phyloP scores from a whole-genome alignment of 129 eudicot species.

The Flaveria robusta region DNA sequence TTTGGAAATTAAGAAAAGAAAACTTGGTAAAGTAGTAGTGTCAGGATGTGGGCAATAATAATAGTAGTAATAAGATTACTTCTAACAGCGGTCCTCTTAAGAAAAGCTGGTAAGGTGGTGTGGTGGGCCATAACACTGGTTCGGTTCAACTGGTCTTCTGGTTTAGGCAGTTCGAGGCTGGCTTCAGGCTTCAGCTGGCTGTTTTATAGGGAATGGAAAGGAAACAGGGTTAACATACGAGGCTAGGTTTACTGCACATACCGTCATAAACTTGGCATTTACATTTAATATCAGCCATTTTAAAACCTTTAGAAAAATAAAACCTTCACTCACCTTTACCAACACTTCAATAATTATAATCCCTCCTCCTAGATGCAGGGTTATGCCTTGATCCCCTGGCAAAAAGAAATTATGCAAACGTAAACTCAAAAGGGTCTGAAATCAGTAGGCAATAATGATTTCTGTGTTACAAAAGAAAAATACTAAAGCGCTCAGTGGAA shows the following conservation, averaged over 20 bases:
- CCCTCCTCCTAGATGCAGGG: constrained; percentile 66
- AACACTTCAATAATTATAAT: constrained; percentile 64
- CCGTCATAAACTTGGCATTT: constrained; percentile 30
- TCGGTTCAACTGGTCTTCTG: constrained; percentile 93
- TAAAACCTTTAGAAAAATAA: constrained; percentile 16
- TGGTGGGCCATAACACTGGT: constrained; percentile 70
- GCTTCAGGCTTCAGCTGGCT: constrained; percentile 95
- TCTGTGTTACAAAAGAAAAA: not conserved
- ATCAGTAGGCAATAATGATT: constrained; percentile 1
- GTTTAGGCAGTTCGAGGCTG: constrained; percentile 77
- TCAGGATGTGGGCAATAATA: constrained; percentile 59
- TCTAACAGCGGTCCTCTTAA: constrained; percentile 66
- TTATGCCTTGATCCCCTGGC: constrained; percentile 75
- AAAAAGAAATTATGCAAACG: constrained; percentile 26
- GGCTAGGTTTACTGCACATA: constrained; percentile 46
- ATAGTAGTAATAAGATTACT: constrained; percentile 47
- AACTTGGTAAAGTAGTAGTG: constrained; percentile 59
- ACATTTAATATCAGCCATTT: constrained; percentile 20
- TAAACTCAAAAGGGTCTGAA: constrained; percentile 9
- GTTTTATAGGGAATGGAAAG: constrained; percentile 74
- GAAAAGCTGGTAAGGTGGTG: constrained; percentile 36
- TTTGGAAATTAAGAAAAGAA: constrained; percentile 53
- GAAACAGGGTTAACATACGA: constrained; percentile 66
- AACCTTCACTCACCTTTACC: constrained; percentile 53
- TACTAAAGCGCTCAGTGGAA: not conserved